Percentiles rank a stretch among this genome's conserved stretches.
Conservation (phyloP, 2,329 filamentous ascomycete genomes). For the Calonectria pseudoturangicola region DNA sequence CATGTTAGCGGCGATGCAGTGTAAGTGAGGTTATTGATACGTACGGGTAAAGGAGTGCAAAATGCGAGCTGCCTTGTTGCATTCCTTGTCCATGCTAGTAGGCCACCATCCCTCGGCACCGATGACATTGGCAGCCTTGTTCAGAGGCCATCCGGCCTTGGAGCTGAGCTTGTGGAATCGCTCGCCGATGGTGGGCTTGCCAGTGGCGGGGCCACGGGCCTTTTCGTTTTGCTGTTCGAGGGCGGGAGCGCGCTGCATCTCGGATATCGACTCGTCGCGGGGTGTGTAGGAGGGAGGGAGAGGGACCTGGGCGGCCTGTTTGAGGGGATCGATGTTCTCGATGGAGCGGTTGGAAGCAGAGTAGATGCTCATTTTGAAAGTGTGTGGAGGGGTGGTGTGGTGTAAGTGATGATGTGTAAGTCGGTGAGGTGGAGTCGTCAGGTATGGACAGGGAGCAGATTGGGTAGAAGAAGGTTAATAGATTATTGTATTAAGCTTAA, state of each 20-base stretch:
- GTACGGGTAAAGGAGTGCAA: conserved; percentile 81
- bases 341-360: conserved; percentile 43
- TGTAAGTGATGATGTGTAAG: conserved; percentile 19
- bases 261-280: conserved; percentile 31
- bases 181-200: conserved; percentile 66
- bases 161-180: conserved; percentile 80
- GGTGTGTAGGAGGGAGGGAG: conserved; percentile 48
- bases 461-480: background rate
- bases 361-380: conserved; percentile 46
- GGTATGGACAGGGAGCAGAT: conserved; percentile 3
- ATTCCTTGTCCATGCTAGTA: conserved; percentile 82
- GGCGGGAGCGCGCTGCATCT: conserved; percentile 23
- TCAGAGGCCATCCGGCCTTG: conserved; percentile 80
- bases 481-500: conserved; percentile 32
- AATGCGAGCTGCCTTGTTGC: conserved; percentile 85
- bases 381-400: conserved; percentile 2
- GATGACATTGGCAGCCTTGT: conserved; percentile 80
- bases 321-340: conserved; percentile 47
- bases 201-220: conserved; percentile 7
- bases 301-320: conserved; percentile 48
- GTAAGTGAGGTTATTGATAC: conserved; percentile 34
- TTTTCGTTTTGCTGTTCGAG: conserved; percentile 41
- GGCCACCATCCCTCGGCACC: conserved; percentile 87
- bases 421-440: background rate
- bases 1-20: conserved; percentile 33